A percentile compares a stretch with the other conserved stretches of the same genome.
Conservation (phyloP, 352 stramenopile species). For the Phytopythium ostracodes region DNA sequence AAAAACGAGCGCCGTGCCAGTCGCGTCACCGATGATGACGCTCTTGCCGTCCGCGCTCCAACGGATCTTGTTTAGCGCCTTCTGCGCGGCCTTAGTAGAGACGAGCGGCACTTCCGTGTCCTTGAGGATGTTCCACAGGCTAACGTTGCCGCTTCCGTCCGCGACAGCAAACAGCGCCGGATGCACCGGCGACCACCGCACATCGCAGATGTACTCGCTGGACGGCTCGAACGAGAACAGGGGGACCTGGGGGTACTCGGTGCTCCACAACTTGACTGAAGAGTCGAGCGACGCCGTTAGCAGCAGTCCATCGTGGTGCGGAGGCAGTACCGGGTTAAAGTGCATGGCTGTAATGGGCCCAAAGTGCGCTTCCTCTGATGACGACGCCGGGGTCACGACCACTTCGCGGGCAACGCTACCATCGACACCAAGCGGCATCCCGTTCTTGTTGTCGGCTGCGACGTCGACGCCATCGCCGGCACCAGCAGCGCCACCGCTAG, state of each 20-base stretch:
- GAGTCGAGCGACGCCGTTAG: conserved; percentile 85
- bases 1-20: conserved; percentile 70
- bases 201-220: conserved; percentile 87
- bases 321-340: conserved; percentile 67
- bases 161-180: conserved; percentile 81
- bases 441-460: conserved; percentile 36
- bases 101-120: conserved; percentile 75
- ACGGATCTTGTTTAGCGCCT: conserved; percentile 81
- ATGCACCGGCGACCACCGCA: conserved; percentile 78
- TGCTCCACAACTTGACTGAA: conserved; percentile 86
- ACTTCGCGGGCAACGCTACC: conserved; percentile 45
- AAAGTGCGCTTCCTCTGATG: conserved; percentile 73
- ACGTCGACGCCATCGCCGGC: conserved; percentile 19
- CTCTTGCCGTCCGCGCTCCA: conserved; percentile 79
- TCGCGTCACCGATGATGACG: conserved; percentile 74
- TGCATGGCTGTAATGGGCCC: conserved; percentile 83
- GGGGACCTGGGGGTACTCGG: conserved; percentile 58
- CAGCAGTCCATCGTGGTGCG: conserved; percentile 71
- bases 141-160: conserved; percentile 64
- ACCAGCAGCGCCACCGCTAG: conserved; percentile 7
- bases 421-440: conserved; percentile 18
- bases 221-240: conserved; percentile 84
- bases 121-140: conserved; percentile 84
- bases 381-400: conserved; percentile 51
- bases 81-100: conserved; percentile 60